Conservation (phyloP, 345 rosid genomes). For the Aurinia saxatilis region DNA sequence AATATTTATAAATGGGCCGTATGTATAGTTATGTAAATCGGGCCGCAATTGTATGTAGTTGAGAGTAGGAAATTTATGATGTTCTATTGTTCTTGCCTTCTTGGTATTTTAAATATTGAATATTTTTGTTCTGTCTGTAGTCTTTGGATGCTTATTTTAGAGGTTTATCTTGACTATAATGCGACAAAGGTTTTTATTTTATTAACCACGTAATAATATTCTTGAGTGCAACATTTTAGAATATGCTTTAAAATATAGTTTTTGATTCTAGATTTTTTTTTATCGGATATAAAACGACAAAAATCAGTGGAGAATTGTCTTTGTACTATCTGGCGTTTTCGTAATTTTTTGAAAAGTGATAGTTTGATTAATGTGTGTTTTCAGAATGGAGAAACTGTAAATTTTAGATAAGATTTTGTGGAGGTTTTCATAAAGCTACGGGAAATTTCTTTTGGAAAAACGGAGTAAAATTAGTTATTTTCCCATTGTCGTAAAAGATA, state of each 20-base stretch:
- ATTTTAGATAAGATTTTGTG: conserved; percentile 4
- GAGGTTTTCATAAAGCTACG: too few species aligned
- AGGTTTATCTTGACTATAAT: background rate
- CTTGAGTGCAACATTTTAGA: background rate
- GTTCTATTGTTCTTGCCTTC: too few species aligned
- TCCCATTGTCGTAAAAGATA: background rate
- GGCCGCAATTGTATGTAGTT: background rate
- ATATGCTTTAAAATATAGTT: conserved; percentile 7
- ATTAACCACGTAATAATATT: background rate
- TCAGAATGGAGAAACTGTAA: background rate
- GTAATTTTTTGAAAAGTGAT: background rate
- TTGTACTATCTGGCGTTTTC: background rate
- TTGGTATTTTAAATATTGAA: background rate
- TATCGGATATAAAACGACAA: conserved; percentile 5
- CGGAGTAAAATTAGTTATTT: background rate
- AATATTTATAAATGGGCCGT: background rate
- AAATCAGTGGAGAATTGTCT: conserved; percentile 1
- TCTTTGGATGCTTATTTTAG: background rate
- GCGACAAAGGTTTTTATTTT: background rate
- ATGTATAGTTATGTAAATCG: too few species aligned
- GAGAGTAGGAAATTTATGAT: background rate
- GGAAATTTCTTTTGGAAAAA: background rate
- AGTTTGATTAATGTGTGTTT: conserved; percentile 3
- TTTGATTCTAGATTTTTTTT: background rate
- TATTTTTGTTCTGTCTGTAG: background rate